Conservation (phyloP, 495 filamentous ascomycete species). For the Margaritispora aquatica region DNA sequence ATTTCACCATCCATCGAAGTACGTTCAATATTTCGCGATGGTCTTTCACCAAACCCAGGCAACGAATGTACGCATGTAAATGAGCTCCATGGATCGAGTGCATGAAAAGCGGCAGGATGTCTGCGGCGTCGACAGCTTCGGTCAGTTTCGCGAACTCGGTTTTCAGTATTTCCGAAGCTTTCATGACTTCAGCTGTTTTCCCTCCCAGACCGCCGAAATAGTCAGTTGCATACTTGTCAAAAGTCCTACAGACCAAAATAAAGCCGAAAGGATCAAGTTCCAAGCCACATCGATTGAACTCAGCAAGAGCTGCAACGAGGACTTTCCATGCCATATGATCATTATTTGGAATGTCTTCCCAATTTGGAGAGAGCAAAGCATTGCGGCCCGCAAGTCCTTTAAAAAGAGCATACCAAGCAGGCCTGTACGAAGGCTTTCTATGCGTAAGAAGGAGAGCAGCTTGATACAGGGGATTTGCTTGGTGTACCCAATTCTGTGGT, state of each 20-base stretch:
- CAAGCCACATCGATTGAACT: slow-evolving; percentile 34
- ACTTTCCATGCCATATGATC: slow-evolving; percentile 40
- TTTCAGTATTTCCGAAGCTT: neutral
- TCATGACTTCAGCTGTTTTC: neutral
- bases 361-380: slow-evolving; percentile 14
- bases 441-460: slow-evolving; percentile 13
- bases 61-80: slow-evolving; percentile 48
- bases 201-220: neutral
- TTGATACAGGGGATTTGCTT: slow-evolving; percentile 2
- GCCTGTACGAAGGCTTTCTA: slow-evolving; percentile 10
- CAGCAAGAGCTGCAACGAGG: slow-evolving; percentile 26
- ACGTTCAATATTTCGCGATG: slow-evolving; percentile 42
- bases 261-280: slow-evolving; percentile 39
- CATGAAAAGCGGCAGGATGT: slow-evolving; percentile 3
- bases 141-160: slow-evolving; percentile 13
- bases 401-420: slow-evolving; percentile 26
- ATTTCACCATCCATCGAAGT: slow-evolving; percentile 44
- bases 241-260: slow-evolving; percentile 37
- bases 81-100: slow-evolving; percentile 22
- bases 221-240: slow-evolving; percentile 34
- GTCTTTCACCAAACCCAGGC: slow-evolving; percentile 43
- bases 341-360: slow-evolving; percentile 24
- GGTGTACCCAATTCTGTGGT: neutral
- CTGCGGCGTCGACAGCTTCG: neutral
- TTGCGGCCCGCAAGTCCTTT: slow-evolving; percentile 25